Percentiles rank a stretch among this genome's conserved stretches.
Conservation (phyloP, 192 early-diverging fungal genomes). For the Mortierella hygrophila region DNA sequence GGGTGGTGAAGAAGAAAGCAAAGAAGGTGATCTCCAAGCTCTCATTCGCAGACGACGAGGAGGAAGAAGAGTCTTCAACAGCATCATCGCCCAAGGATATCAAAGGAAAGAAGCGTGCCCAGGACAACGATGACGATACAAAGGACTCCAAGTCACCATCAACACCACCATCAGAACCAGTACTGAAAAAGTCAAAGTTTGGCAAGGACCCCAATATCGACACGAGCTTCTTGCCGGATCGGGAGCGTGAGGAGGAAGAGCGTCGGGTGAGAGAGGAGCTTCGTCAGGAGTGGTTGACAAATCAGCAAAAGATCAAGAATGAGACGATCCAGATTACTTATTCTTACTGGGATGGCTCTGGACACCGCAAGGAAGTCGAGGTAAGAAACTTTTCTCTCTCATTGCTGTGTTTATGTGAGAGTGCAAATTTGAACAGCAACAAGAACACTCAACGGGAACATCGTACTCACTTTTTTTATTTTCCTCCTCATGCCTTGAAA, state of each 20-base stretch:
- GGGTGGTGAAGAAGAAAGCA: conserved; percentile 74
- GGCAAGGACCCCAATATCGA: conserved; percentile 92
- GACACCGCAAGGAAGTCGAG: conserved; percentile 86
- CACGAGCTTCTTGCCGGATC: conserved; percentile 93
- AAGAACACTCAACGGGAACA: background rate
- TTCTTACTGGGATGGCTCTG: conserved; percentile 97
- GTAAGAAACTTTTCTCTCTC: conserved; percentile 40
- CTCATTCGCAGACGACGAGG: conserved; percentile 81
- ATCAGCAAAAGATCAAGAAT: conserved; percentile 88
- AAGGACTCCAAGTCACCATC: conserved; percentile 22
- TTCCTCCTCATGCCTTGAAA: background rate
- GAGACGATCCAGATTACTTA: conserved; percentile 91
- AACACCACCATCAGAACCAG: conserved; percentile 19
- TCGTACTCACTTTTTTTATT: background rate
- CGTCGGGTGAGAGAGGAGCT: conserved; percentile 78
- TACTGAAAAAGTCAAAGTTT: conserved; percentile 64
- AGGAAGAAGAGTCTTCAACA: conserved; percentile 63
- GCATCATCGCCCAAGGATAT: background rate
- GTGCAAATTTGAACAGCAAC: background rate
- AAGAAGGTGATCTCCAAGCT: conserved; percentile 73
- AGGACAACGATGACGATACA: conserved; percentile 27
- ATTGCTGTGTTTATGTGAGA: background rate
- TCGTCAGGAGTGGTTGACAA: conserved; percentile 83
- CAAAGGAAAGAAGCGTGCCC: conserved; percentile 14
- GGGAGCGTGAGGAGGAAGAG: conserved; percentile 87